Base-by-base conservation (phyloP, 2,329 filamentous ascomycete species). In the Tolypocladium pustulatum region DNA sequence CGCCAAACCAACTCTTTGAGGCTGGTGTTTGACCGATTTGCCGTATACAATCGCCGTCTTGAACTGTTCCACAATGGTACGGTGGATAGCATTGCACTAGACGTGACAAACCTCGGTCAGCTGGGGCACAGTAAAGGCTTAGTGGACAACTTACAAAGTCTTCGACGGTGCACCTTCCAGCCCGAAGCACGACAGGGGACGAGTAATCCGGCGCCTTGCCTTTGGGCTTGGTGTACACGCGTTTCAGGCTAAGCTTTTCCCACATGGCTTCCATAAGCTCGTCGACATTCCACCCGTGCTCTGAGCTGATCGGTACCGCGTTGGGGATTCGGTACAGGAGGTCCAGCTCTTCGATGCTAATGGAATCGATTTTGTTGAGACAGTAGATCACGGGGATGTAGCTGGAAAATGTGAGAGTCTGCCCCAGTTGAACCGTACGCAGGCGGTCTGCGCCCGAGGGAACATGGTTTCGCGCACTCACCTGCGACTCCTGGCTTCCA, bases 341-440 rank as follows among this genome's bases (percentile, higher is more conserved):
- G 75, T 99, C 94, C 61, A 99, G 81, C 75, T 99, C 94, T 75
- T 99, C 93, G 66, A 99, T 97, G 56, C 90, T 93, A 72, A 99
- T 97, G 58, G 92, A 86, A 75, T 99, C 94, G 66, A 99, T 99
- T 80, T 99, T 99, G 83, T 99, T 99, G 68, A 99, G 82, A 49
- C 95, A 94, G 76, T 99, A 99, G 58, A 99, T 90, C 63, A 97
- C 94, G n/a, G 94, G 94, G 64, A 99, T 97, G 73, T 99, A 99
- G 72, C 90, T 91, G 60, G 3, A n/a, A 9, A 27, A 34, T n/a
- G 27, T 34, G 17, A 52, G 27, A 3, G 20, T 52, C 17, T 30
- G 46, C 25, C 17, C 30, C 15, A 9, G 6, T 15, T 20, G 46
- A 49, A 6, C 30, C 25, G 15, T 30, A 30, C 5, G 2, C 13